Base-by-base conservation (phyloP, 306 rosid species). In the Prunus kanzakura region DNA sequence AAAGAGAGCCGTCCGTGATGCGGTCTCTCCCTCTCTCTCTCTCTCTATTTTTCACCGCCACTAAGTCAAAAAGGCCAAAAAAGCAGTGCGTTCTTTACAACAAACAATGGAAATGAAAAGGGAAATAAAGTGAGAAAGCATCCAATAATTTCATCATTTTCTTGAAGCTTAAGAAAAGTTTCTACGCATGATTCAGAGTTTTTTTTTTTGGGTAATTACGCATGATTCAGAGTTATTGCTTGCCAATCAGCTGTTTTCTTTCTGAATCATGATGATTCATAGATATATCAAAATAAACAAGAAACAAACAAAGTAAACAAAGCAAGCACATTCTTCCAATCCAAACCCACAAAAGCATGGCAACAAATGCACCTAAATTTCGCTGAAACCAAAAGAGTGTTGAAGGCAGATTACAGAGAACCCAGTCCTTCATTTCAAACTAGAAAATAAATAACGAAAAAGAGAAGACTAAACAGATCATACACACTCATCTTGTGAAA, bases 101-200 rank as follows among this genome's bases (percentile, higher is more conserved):
- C 87, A 78, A 45, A 32, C 71, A 68, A 66, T 54, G 60, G 29
- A 66, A 82, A 71, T 60, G 63, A 78, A 79, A 76, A 74, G 56
- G 73, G 67, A 64, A 32, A 75, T 61, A 73, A 62, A 52, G 22
- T 41, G 73, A 66, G 79, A 80, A 78, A 23, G 60, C 56, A 64
- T 58, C 22, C 69, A 56, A 58, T 70, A 82, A 43, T 71, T 16
- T 54, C 64, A 89, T 80, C 79, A 81, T 82, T 83, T 79, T 11
- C 89, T 87, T 93, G 76, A 71, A 74, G 77, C 47, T 64, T 81
- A 89, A 88, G 88, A 81, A 87, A 88, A 80, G 86, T 45, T 77
- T 67, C 54, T 74, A 80, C 81, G 57, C 79, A 79, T 83, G 67
- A 81, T 80, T 80, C 35, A n/a, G 67, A 76, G 63, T 76, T 81